phyloP scores from a whole-genome alignment of 75 land plant species.

The Cunninghamia lanceolata region DNA sequence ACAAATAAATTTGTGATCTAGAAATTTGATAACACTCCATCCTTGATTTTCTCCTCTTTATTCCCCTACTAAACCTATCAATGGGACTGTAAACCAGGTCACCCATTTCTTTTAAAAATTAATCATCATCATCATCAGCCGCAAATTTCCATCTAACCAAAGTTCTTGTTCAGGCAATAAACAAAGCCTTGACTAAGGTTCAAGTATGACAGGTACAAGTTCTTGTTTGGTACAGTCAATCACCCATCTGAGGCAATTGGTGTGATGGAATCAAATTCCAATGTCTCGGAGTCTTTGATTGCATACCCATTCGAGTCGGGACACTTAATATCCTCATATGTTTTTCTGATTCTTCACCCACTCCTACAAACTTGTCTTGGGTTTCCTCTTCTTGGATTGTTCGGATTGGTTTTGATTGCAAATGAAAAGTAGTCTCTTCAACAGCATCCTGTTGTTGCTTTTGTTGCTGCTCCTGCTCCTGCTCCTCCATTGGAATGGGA shows the following conservation, averaged over 20 bases:
- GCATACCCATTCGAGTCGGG: too few species aligned
- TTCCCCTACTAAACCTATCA: too few species aligned
- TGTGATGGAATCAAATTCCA: too few species aligned
- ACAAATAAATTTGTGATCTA: neutral
- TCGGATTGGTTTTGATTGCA: neutral
- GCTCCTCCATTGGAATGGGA: neutral
- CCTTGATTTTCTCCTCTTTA: neutral
- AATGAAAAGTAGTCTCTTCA: neutral
- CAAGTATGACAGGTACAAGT: too few species aligned
- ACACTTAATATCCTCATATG: neutral
- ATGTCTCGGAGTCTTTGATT: too few species aligned
- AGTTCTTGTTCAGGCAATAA: neutral
- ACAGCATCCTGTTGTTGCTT: neutral
- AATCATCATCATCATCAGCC: too few species aligned
- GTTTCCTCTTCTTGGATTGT: too few species aligned
- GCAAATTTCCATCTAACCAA: neutral
- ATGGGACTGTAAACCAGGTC: too few species aligned
- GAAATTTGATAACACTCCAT: neutral
- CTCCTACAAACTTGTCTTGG: neutral
- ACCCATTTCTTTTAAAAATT: too few species aligned
- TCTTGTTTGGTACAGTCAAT: neutral
- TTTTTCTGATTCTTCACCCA: neutral
- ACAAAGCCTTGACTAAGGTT: neutral
- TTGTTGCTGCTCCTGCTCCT: neutral
- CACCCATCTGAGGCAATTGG: neutral